A percentile compares a stretch with the other conserved stretches of the same genome.
phyloP scores from a whole-genome alignment of 2,329 filamentous ascomycete genomes.

The Penicillium sp. region DNA sequence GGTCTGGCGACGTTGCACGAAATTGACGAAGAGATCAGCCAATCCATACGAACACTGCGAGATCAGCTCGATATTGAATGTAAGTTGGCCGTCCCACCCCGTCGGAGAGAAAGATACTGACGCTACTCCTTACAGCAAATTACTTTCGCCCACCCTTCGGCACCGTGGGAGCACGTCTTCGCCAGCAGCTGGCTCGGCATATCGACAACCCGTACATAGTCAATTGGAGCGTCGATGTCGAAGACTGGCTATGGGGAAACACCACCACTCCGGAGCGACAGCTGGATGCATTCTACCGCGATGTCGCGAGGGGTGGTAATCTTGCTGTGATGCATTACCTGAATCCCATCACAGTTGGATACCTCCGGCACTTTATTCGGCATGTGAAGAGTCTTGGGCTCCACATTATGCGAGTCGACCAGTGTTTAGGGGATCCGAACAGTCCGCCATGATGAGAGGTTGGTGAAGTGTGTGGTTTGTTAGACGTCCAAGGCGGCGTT shows the following conservation, averaged over 20 bases:
- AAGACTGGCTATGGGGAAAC: slow-evolving; percentile 70
- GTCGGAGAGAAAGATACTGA: slow-evolving; percentile 32
- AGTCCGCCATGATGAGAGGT: slow-evolving; percentile 23
- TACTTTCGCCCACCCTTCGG: slow-evolving; percentile 73
- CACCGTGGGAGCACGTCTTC: slow-evolving; percentile 66
- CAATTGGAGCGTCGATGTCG: slow-evolving; percentile 70
- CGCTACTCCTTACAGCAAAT: slow-evolving; percentile 33
- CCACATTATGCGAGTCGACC: slow-evolving; percentile 66
- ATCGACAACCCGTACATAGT: slow-evolving; percentile 60
- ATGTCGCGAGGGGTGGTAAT: slow-evolving; percentile 63
- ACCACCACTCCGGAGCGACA: slow-evolving; percentile 66
- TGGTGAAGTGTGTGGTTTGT: background rate
- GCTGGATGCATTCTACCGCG: slow-evolving; percentile 64
- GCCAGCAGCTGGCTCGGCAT: slow-evolving; percentile 59
- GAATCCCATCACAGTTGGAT: slow-evolving; percentile 63
- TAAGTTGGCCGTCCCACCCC: slow-evolving; percentile 41
- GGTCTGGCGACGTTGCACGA: slow-evolving; percentile 30
- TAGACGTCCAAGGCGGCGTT: background rate
- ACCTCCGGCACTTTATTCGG: slow-evolving; percentile 65
- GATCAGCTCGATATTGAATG: slow-evolving; percentile 36
- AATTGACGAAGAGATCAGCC: slow-evolving; percentile 42
- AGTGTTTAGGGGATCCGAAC: slow-evolving; percentile 63
- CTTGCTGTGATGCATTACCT: slow-evolving; percentile 71
- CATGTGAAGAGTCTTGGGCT: slow-evolving; percentile 65
- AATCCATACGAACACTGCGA: slow-evolving; percentile 35